Conservation (phyloP, 1,139 yeast genomes). For the Kluyveromyces sp. region DNA sequence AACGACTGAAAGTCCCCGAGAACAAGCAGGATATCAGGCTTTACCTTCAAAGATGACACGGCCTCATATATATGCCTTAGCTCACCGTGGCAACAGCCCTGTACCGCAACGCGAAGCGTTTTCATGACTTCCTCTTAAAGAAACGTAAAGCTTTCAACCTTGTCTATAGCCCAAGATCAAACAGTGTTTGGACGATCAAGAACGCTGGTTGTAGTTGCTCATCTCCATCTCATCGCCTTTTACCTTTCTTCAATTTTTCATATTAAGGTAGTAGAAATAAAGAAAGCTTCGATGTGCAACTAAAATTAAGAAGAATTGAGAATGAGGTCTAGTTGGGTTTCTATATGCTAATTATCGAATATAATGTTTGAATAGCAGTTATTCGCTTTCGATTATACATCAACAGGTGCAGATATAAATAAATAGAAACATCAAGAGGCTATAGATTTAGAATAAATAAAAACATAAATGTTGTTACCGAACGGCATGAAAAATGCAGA, state of each 20-base stretch:
- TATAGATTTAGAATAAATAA: constrained; percentile 2
- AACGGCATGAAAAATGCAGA: background rate
- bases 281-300: too few species aligned
- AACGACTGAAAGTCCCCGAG: constrained; percentile 79
- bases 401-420: constrained; percentile 1
- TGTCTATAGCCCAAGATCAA: too few species aligned
- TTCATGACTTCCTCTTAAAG: constrained; percentile 8
- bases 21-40: constrained; percentile 61
- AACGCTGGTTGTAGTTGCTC: too few species aligned
- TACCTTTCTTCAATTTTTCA: too few species aligned
- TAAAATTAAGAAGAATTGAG: too few species aligned
- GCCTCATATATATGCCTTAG: constrained; percentile 52
- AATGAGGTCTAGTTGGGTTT: too few species aligned
- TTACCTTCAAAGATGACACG: constrained; percentile 14
- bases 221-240: too few species aligned
- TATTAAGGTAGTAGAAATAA: too few species aligned
- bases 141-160: too few species aligned
- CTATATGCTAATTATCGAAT: too few species aligned
- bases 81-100: constrained; percentile 94
- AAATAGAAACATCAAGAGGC: constrained; percentile 5
- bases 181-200: too few species aligned
- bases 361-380: too few species aligned
- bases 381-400: background rate
- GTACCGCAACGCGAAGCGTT: constrained; percentile 50
- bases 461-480: background rate